Conservation (phyloP, 2,329 filamentous ascomycete genomes). For the Cladobotryum protrusum region DNA sequence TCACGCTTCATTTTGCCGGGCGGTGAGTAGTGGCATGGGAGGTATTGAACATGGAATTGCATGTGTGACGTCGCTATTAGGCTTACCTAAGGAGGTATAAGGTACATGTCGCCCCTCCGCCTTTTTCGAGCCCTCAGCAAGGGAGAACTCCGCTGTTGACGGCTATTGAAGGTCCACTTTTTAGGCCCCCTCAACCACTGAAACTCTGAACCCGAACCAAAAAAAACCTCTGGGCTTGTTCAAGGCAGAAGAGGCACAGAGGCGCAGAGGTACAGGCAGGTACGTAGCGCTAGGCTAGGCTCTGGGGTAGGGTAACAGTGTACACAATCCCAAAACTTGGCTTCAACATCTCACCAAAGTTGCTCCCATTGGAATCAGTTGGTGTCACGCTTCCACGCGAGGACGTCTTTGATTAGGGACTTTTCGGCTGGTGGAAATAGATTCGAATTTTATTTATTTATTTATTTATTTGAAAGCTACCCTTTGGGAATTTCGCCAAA, state of each 20-base stretch:
- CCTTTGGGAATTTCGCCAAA: constrained; percentile 36
- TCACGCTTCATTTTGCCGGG: constrained; percentile 21
- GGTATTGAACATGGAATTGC: too few relatives aligned
- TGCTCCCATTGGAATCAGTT: constrained; percentile 6
- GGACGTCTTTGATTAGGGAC: constrained; percentile 9
- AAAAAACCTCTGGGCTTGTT: neutral
- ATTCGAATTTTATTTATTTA: constrained; percentile 3
- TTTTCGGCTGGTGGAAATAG: constrained; percentile 8
- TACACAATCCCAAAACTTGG: constrained; percentile 21
- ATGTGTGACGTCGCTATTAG: too few relatives aligned
- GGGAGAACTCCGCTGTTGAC: neutral
- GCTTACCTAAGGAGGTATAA: constrained; percentile 7
- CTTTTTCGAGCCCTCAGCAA: neutral
- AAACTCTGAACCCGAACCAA: neutral
- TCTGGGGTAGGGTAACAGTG: constrained; percentile 9
- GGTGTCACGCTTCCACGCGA: constrained; percentile 13
- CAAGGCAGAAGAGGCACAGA: too few relatives aligned
- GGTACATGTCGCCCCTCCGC: too few relatives aligned
- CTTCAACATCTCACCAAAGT: constrained; percentile 24
- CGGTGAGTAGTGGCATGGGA: constrained; percentile 18
- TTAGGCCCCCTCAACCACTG: neutral
- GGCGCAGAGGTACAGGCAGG: neutral
- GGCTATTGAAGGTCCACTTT: constrained; percentile 2
- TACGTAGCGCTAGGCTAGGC: neutral
- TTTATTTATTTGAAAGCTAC: constrained; percentile 4